phyloP scores from a whole-genome alignment of 371 early-diverging fungal species.

The Mucor lusitanicus region DNA sequence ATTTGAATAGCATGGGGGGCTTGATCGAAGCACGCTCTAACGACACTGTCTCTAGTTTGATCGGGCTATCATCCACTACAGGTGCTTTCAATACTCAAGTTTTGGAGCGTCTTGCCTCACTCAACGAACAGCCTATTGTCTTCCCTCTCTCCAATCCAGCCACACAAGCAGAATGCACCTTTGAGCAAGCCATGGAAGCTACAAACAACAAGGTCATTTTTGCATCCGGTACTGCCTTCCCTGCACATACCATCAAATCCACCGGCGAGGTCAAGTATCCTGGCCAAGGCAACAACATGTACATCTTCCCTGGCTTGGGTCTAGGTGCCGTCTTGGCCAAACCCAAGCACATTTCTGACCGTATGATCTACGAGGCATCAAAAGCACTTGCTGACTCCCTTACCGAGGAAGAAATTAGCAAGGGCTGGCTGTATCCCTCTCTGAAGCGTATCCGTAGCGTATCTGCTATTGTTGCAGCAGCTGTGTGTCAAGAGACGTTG shows the following conservation, averaged over 20 bases:
- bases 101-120: slow-evolving; percentile 64
- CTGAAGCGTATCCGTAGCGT: slow-evolving; percentile 85
- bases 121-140: slow-evolving; percentile 87
- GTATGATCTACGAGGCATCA: slow-evolving; percentile 80
- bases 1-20: slow-evolving; percentile 16
- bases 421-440: slow-evolving; percentile 81
- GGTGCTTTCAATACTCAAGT: slow-evolving; percentile 74
- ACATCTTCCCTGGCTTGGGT: slow-evolving; percentile 92
- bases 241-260: slow-evolving; percentile 64
- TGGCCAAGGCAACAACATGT: slow-evolving; percentile 95
- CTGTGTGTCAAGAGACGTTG: slow-evolving; percentile 67
- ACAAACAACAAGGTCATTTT: slow-evolving; percentile 87
- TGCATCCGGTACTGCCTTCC: slow-evolving; percentile 94
- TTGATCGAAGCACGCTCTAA: not conserved
- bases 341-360: slow-evolving; percentile 69
- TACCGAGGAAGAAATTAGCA: slow-evolving; percentile 62
- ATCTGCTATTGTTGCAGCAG: slow-evolving; percentile 75
- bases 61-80: slow-evolving; percentile 81
- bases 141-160: slow-evolving; percentile 93
- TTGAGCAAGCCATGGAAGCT: slow-evolving; percentile 81
- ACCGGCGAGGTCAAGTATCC: slow-evolving; percentile 62
- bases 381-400: slow-evolving; percentile 81
- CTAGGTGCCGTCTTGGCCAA: slow-evolving; percentile 78
- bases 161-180: slow-evolving; percentile 90
- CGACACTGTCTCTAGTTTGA: slow-evolving; percentile 51